Percentiles rank a stretch among this genome's conserved stretches.
phyloP scores from a whole-genome alignment of 306 rosid species.

The Medicago ruthenica region DNA sequence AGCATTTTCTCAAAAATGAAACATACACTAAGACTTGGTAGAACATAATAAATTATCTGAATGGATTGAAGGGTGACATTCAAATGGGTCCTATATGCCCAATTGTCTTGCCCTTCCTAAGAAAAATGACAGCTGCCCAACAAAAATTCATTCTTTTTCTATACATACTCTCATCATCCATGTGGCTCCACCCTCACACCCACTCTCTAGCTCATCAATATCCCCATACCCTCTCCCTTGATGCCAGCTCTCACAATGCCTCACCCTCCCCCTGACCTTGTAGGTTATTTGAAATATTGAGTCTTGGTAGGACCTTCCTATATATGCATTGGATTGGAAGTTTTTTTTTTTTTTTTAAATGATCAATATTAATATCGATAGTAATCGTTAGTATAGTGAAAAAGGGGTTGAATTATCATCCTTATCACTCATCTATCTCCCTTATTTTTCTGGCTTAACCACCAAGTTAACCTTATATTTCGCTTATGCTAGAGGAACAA shows the following conservation, averaged over 20 bases:
- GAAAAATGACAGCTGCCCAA: constrained; percentile 57
- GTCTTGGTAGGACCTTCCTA: constrained; percentile 44
- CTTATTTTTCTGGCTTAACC: too few species aligned
- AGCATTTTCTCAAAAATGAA: background rate
- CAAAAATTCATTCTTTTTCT: constrained; percentile 44
- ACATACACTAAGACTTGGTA: background rate
- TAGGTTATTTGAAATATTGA: constrained; percentile 32
- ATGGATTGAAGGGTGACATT: constrained; percentile 57
- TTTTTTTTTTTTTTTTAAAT: too few species aligned
- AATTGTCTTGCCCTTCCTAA: constrained; percentile 39
- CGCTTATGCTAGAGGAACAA: background rate
- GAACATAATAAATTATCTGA: constrained; percentile 38
- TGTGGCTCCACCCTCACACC: constrained; percentile 44
- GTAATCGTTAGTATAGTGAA: too few species aligned
- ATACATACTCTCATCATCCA: constrained; percentile 15
- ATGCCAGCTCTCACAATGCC: constrained; percentile 35
- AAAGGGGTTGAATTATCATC: too few species aligned
- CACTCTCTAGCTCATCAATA: constrained; percentile 32
- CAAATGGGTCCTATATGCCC: constrained; percentile 56
- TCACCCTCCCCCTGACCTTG: constrained; percentile 48
- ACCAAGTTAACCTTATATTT: too few species aligned
- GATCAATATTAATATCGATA: too few species aligned
- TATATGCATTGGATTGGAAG: background rate
- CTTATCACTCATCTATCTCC: too few species aligned
- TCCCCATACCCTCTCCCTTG: constrained; percentile 28